phyloP scores from a whole-genome alignment of 2,329 filamentous ascomycete genomes.

The Pyrenophora tritici-repentis region DNA sequence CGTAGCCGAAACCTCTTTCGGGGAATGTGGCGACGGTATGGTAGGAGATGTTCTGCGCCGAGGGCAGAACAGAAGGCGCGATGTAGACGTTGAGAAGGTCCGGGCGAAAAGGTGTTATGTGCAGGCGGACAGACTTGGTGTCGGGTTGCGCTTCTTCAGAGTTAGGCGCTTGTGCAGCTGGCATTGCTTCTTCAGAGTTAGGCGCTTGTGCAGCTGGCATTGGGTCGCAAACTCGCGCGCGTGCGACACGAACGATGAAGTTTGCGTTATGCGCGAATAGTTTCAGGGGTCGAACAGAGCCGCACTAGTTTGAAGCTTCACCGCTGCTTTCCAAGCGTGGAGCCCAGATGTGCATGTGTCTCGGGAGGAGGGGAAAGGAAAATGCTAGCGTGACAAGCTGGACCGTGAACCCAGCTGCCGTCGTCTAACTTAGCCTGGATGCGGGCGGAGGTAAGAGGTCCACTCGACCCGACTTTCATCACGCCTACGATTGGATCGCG shows the following conservation, averaged over 20 bases:
- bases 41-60: slow-evolving; percentile 82
- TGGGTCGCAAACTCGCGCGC: slow-evolving; percentile 27
- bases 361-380: slow-evolving; percentile 34
- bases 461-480: slow-evolving; percentile 10
- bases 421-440: slow-evolving; percentile 22
- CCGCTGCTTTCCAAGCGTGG: slow-evolving; percentile 20
- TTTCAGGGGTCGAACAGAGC: not conserved
- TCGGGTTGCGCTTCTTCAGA: slow-evolving; percentile 22
- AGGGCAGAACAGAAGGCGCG: slow-evolving; percentile 66
- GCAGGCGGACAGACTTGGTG: slow-evolving; percentile 62
- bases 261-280: slow-evolving; percentile 6
- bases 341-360: slow-evolving; percentile 8
- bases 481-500: not conserved
- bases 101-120: slow-evolving; percentile 84
- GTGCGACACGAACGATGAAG: slow-evolving; percentile 16
- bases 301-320: slow-evolving; percentile 11
- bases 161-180: slow-evolving; percentile 35
- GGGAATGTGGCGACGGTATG: slow-evolving; percentile 86
- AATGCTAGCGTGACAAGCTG: slow-evolving; percentile 36
- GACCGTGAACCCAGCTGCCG: slow-evolving; percentile 15
- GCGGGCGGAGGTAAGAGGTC: slow-evolving; percentile 21
- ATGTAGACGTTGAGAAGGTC: slow-evolving; percentile 75
- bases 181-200: slow-evolving; percentile 23
- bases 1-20: slow-evolving; percentile 86
- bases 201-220: slow-evolving; percentile 42